These are phyloP conservation scores for Marasmius fiardii DNA, from an alignment of 1,284 basidiomycete species.

Conservation along the genomic window DNA sequence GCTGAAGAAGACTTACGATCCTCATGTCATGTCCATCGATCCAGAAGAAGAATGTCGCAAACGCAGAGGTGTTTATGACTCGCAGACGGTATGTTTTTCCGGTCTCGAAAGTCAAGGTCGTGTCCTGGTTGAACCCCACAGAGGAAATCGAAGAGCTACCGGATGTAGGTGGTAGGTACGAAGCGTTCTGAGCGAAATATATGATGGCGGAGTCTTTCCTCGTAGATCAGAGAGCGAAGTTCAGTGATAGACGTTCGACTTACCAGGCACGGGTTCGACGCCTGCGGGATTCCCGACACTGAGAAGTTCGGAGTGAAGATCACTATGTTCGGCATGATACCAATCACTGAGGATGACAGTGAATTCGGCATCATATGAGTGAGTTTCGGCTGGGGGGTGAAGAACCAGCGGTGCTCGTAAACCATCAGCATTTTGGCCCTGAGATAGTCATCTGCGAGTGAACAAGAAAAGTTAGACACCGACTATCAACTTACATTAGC, in stretches of 20 bases:
- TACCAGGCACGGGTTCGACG: conserved; percentile 82
- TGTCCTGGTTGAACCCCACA: conserved; percentile 83
- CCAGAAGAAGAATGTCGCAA: conserved; percentile 79
- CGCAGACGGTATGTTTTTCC: conserved; percentile 78
- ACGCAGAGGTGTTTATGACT: conserved; percentile 76
- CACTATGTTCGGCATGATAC: conserved; percentile 75
- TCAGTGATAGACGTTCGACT: conserved; percentile 11
- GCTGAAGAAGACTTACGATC: conserved; percentile 1
- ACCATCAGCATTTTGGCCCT: conserved; percentile 90
- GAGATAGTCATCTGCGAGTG: not conserved
- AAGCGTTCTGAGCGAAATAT: conserved; percentile 76
- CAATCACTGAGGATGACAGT: conserved; percentile 83
- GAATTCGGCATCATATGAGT: conserved; percentile 88
- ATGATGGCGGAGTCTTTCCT: conserved; percentile 72
- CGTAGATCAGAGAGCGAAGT: not conserved
- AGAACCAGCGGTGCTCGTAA: conserved; percentile 78
- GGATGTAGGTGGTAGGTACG: conserved; percentile 62
- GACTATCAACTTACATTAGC: conserved; percentile 35
- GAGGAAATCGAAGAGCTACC: conserved; percentile 29
- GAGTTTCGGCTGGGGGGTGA: conserved; percentile 56
- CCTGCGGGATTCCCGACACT: conserved; percentile 76
- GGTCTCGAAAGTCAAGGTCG: conserved; percentile 77
- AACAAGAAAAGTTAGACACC: not conserved
- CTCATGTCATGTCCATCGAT: conserved; percentile 91
- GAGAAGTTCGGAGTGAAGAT: conserved; percentile 69